Conservation (phyloP, 2,329 filamentous ascomycete genomes). For the Coleophoma crateriformis region DNA sequence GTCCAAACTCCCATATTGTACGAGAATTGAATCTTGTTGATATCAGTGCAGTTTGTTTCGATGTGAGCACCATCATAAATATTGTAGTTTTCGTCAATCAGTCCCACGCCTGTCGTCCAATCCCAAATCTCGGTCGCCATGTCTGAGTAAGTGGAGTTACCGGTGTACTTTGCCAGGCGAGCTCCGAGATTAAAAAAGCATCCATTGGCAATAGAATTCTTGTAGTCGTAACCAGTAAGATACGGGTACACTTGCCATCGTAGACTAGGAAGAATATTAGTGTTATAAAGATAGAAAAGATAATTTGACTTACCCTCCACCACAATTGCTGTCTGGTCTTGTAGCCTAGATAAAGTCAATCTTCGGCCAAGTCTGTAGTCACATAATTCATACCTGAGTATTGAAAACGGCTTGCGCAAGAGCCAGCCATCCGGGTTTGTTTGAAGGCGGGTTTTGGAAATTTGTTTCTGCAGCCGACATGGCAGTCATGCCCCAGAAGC, state of each 20-base stretch:
- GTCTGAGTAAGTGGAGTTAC: slow-evolving; percentile 70
- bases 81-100: slow-evolving; percentile 51
- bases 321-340: slow-evolving; percentile 67
- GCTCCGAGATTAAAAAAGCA: slow-evolving; percentile 66
- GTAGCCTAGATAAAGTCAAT: slow-evolving; percentile 30
- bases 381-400: slow-evolving; percentile 42
- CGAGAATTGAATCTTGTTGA: slow-evolving; percentile 58
- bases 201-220: slow-evolving; percentile 64
- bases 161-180: slow-evolving; percentile 71
- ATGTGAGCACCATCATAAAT: slow-evolving; percentile 52
- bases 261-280: slow-evolving; percentile 32
- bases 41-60: slow-evolving; percentile 39
- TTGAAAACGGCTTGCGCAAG: slow-evolving; percentile 77
- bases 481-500: slow-evolving; percentile 81
- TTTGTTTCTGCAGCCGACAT: slow-evolving; percentile 74
- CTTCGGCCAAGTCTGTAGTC: background rate
- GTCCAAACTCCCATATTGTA: slow-evolving; percentile 66
- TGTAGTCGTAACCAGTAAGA: slow-evolving; percentile 50
- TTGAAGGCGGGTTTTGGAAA: slow-evolving; percentile 61
- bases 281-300: background rate
- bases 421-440: slow-evolving; percentile 69
- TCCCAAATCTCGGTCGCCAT: slow-evolving; percentile 70
- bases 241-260: slow-evolving; percentile 81
- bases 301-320: slow-evolving; percentile 49
- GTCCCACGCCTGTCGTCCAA: slow-evolving; percentile 50